Conservation (phyloP, 2,329 filamentous ascomycete genomes). For the Escovopsis sp. region DNA sequence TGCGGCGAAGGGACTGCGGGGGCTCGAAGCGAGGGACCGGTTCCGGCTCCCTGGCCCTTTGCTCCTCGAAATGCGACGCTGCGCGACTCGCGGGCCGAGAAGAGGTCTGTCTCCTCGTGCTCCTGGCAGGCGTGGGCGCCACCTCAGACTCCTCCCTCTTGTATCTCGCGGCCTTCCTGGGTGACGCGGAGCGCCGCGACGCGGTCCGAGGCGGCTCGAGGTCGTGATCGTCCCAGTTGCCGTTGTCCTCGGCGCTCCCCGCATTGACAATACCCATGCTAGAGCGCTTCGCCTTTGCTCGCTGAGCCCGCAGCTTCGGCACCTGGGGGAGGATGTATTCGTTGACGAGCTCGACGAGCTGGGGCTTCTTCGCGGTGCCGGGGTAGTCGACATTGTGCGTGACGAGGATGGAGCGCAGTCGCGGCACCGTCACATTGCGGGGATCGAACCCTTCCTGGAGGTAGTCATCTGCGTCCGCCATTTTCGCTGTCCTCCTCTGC, state of each 20-base stretch:
- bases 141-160: conserved; percentile 36
- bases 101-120: conserved; percentile 39
- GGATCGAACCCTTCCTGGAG: conserved; percentile 80
- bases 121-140: conserved; percentile 22
- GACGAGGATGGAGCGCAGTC: conserved; percentile 80
- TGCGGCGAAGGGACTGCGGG: conserved; percentile 31
- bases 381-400: conserved; percentile 77
- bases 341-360: conserved; percentile 74
- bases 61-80: conserved; percentile 33
- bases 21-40: conserved; percentile 17
- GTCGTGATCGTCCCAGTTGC: conserved; percentile 46
- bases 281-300: conserved; percentile 68
- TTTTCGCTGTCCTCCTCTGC: conserved; percentile 13
- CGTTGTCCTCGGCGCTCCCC: conserved; percentile 50
- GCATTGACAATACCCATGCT: conserved; percentile 69
- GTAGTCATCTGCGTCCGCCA: conserved; percentile 65
- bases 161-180: conserved; percentile 36
- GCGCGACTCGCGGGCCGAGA: conserved; percentile 41
- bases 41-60: neutral
- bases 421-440: conserved; percentile 67
- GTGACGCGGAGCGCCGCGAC: conserved; percentile 38
- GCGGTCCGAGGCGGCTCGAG: conserved; percentile 33
- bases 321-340: conserved; percentile 66
- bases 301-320: conserved; percentile 57
- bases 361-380: conserved; percentile 78